phyloP scores from a whole-genome alignment of 192 early-diverging fungal genomes.

The Backusella sp. region DNA sequence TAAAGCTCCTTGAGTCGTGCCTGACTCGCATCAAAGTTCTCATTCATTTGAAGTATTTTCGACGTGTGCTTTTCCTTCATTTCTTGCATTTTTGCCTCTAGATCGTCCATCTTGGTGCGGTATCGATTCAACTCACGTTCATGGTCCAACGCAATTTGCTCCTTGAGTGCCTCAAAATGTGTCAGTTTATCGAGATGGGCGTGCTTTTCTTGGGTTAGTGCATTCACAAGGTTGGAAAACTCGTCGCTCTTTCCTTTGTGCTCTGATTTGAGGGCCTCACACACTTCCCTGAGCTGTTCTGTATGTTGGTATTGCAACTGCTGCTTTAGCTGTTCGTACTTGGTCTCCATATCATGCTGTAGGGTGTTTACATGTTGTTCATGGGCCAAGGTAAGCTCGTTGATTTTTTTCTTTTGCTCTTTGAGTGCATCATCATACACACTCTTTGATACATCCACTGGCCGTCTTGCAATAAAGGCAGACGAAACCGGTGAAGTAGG shows the following conservation, averaged over 20 bases:
- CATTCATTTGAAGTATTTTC: background rate
- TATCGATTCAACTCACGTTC: background rate
- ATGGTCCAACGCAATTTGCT: background rate
- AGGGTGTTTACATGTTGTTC: background rate
- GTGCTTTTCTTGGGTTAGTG: background rate
- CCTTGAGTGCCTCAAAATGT: slow-evolving; percentile 9
- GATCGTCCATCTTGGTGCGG: background rate
- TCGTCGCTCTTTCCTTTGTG: background rate
- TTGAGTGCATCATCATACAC: background rate
- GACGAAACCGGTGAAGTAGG: slow-evolving; percentile 1
- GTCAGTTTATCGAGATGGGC: background rate
- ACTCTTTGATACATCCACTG: background rate
- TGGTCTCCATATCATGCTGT: background rate
- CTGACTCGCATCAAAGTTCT: background rate
- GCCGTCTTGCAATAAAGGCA: background rate
- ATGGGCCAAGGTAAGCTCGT: background rate
- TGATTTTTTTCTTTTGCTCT: background rate
- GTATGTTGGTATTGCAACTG: background rate
- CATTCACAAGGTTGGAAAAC: background rate
- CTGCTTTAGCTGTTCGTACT: background rate
- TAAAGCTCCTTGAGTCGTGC: background rate
- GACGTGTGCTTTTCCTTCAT: background rate
- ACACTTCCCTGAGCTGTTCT: background rate
- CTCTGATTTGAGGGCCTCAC: background rate
- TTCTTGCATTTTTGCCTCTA: background rate